These are phyloP conservation scores for Malus sylvestris DNA, from an alignment of 306 rosid genomes.

Conservation along the genomic window DNA sequence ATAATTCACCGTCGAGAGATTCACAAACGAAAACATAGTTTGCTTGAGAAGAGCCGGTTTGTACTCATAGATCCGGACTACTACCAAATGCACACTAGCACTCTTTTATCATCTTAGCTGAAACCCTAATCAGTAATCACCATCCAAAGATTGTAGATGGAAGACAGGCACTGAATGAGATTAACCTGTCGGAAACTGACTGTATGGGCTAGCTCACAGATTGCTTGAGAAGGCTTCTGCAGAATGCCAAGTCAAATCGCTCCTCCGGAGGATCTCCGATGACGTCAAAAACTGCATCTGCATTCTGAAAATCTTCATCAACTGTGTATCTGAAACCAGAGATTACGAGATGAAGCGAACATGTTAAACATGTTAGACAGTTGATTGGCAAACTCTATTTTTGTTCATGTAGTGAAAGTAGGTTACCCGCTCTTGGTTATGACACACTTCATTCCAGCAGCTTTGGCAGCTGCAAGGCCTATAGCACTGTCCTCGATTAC, in stretches of 20 bases:
- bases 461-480: conserved; percentile 97
- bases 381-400: neutral
- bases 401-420: neutral
- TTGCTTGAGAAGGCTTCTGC: conserved; percentile 84
- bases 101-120: neutral
- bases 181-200: too few species aligned
- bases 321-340: conserved; percentile 34
- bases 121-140: neutral
- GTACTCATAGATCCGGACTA: neutral
- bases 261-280: conserved; percentile 98
- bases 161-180: neutral
- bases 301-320: conserved; percentile 78
- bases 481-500: conserved; percentile 97
- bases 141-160: neutral
- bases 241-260: conserved; percentile 82
- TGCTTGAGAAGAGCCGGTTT: neutral
- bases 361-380: neutral
- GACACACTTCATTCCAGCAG: conserved; percentile 94
- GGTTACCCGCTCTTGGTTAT: conserved; percentile 87
- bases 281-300: conserved; percentile 91
- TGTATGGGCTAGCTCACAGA: conserved; percentile 45
- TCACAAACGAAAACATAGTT: neutral
- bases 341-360: neutral
- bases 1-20: neutral
- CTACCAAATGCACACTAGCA: neutral